Percentiles rank a stretch among this genome's conserved stretches.
phyloP scores from a whole-genome alignment of 164 flowering plant species.

The Protea cynaroides region DNA sequence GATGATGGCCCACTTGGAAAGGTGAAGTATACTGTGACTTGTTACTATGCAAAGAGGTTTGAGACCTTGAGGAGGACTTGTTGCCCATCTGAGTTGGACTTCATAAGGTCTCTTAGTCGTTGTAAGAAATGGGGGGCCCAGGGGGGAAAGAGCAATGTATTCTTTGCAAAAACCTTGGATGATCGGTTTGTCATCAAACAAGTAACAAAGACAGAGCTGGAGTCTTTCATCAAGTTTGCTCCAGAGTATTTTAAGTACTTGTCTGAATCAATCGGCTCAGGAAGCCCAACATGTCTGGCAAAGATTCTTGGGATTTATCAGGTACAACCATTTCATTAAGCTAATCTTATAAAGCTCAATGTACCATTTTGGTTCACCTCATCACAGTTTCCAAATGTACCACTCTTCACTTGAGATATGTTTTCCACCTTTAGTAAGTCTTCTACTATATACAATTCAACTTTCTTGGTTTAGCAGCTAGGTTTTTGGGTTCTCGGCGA shows the following conservation, averaged over 20 bases:
- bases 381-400: neutral
- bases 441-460: no score
- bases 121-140: slow-evolving; percentile 99
- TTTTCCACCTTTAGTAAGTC: no score
- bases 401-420: no score
- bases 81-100: slow-evolving; percentile 86
- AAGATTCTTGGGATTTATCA: slow-evolving; percentile 94
- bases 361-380: neutral
- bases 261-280: slow-evolving; percentile 62
- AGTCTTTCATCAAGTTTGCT: slow-evolving; percentile 87
- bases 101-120: slow-evolving; percentile 78
- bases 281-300: slow-evolving; percentile 96
- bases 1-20: slow-evolving; percentile 70
- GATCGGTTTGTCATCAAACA: slow-evolving; percentile 91
- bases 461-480: neutral
- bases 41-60: slow-evolving; percentile 80
- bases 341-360: neutral
- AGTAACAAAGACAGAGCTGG: slow-evolving; percentile 93
- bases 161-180: slow-evolving; percentile 94
- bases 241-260: slow-evolving; percentile 87
- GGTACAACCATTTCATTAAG: slow-evolving; percentile 30
- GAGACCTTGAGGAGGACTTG: slow-evolving; percentile 81
- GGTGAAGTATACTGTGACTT: slow-evolving; percentile 81
- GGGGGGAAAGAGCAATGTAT: slow-evolving; percentile 98
- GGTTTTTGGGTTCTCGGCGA: neutral